Evolutionary conservation across 148 eudicot species (phyloP).

Genomic region (Spergularia marina): DNA sequence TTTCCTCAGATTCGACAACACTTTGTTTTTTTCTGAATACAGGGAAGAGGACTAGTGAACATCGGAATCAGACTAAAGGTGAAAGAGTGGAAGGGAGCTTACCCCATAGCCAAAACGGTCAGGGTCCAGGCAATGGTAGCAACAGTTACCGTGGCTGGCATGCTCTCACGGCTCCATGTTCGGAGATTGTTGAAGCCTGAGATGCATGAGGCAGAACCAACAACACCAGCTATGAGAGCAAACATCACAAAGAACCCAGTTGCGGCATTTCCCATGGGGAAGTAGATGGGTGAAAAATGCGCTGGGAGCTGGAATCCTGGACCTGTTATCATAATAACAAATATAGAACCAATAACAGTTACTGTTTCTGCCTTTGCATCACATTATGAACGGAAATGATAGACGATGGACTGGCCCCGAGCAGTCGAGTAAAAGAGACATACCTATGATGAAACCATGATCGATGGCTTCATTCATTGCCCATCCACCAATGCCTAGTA

Average conservation of each 20-base stretch:
- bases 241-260: slow-evolving; percentile 83
- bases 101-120: slow-evolving; percentile 92
- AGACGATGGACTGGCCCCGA: not conserved
- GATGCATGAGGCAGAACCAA: slow-evolving; percentile 64
- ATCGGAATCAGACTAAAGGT: not conserved
- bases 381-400: not conserved
- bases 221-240: slow-evolving; percentile 79
- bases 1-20: no score
- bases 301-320: slow-evolving; percentile 71
- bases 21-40: no score
- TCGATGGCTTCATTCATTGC: slow-evolving; percentile 60
- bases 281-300: slow-evolving; percentile 84
- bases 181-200: slow-evolving; percentile 61
- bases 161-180: slow-evolving; percentile 46
- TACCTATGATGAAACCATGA: slow-evolving; percentile 81
- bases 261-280: slow-evolving; percentile 94
- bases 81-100: not conserved
- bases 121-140: slow-evolving; percentile 82
- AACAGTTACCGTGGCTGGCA: slow-evolving; percentile 48
- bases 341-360: not conserved
- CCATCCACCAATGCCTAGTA: slow-evolving; percentile 84
- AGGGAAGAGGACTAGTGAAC: not conserved
- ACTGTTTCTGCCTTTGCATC: not conserved
- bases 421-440: not conserved
- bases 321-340: slow-evolving; percentile 36